These are phyloP conservation scores for Domatiomyces globalis DNA, from an alignment of 2,329 filamentous ascomycete genomes.

Conservation along the genomic window DNA sequence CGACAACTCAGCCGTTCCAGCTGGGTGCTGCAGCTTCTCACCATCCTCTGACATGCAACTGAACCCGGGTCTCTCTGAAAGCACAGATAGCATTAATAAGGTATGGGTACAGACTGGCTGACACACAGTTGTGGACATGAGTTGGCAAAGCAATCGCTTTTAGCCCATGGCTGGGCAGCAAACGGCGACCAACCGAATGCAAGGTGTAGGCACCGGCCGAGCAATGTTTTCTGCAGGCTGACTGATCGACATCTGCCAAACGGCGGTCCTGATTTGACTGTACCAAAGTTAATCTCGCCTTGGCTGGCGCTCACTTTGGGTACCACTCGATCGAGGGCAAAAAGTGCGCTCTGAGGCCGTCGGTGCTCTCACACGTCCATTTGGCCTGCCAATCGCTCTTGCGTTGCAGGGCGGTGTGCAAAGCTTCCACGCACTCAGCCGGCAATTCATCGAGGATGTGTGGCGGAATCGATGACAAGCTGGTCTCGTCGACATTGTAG, in stretches of 20 bases:
- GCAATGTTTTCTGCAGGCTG: background rate
- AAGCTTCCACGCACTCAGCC: conserved; percentile 50
- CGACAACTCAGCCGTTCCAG: background rate
- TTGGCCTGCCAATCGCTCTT: conserved; percentile 59
- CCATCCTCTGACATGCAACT: background rate
- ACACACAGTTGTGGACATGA: background rate
- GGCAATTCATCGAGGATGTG: conserved; percentile 33
- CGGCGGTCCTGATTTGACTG: background rate
- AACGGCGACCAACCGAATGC: background rate
- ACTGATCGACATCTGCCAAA: background rate
- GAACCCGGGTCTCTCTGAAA: background rate
- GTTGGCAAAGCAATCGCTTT: background rate
- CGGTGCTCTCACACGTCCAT: conserved; percentile 57
- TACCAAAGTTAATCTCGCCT: no score
- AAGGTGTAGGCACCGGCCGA: background rate
- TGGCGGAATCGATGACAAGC: conserved; percentile 25
- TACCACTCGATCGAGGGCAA: conserved; percentile 18
- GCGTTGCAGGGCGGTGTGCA: conserved; percentile 49
- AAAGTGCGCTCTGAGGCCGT: conserved; percentile 30
- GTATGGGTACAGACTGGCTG: background rate
- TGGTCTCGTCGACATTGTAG: conserved; percentile 28
- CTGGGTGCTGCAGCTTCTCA: background rate
- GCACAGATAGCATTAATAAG: background rate
- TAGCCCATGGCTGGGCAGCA: no score
- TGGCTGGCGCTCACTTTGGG: conserved; percentile 10